Conservation (phyloP, 306 rosid species). For the Urtica urens region DNA sequence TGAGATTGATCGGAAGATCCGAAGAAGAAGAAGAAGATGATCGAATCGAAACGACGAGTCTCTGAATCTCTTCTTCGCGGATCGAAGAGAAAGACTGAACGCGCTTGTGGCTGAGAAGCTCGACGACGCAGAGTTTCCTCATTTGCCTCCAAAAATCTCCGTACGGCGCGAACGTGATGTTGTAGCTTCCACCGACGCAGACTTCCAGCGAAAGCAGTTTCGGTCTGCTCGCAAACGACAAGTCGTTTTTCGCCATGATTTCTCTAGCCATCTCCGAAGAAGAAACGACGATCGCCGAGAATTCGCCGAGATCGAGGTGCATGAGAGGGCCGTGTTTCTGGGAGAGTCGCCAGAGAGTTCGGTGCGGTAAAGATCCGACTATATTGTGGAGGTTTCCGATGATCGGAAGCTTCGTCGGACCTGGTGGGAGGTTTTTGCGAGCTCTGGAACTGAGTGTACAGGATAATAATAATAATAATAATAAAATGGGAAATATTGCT, state of each 20-base stretch:
- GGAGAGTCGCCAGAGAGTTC: neutral
- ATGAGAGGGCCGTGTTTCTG: slow-evolving; percentile 3
- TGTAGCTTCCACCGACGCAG: neutral
- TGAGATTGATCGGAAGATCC: neutral
- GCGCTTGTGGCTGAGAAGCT: neutral
- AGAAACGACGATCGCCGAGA: neutral
- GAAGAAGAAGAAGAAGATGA: neutral
- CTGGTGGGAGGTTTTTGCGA: neutral
- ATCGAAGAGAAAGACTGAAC: neutral
- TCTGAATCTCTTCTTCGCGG: neutral
- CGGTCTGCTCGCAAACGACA: neutral
- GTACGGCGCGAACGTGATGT: neutral
- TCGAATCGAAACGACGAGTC: neutral
- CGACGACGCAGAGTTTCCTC: neutral
- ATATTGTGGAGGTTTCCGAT: neutral
- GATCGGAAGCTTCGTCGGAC: neutral
- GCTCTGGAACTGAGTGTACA: too few species aligned
- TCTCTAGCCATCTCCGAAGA: neutral
- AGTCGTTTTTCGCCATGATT: neutral
- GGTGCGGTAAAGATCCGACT: neutral
- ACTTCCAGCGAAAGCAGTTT: neutral
- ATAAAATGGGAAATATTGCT: too few species aligned
- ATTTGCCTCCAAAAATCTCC: neutral
- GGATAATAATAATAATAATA: too few species aligned
- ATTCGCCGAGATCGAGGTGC: slow-evolving; percentile 1